These are phyloP conservation scores for Colletotrichum zoysiae DNA, from an alignment of 2,329 filamentous ascomycete genomes.

Conservation along the genomic window DNA sequence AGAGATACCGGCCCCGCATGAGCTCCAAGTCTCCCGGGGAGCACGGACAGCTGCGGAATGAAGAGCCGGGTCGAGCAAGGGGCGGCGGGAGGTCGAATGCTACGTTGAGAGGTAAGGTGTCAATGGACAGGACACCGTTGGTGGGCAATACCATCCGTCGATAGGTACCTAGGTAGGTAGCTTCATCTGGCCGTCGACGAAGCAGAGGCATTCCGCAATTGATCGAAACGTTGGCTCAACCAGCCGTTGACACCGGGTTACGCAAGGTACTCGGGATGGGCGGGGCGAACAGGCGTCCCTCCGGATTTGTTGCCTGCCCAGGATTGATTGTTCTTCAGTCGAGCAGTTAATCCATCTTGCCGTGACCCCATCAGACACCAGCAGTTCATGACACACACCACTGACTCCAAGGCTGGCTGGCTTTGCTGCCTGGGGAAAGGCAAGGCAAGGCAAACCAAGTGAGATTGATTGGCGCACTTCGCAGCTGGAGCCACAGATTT, in stretches of 20 bases:
- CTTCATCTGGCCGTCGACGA: background rate
- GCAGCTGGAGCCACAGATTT: background rate
- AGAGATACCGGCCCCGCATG: slow-evolving; percentile 34
- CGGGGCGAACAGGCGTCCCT: background rate
- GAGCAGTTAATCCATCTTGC: background rate
- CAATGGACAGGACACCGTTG: background rate
- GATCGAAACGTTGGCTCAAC: background rate
- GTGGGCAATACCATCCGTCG: slow-evolving; percentile 1
- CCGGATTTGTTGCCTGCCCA: background rate
- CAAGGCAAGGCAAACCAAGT: background rate
- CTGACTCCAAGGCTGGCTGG: background rate
- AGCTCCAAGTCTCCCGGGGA: slow-evolving; percentile 30
- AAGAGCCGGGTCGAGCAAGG: slow-evolving; percentile 34
- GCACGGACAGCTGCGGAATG: slow-evolving; percentile 37
- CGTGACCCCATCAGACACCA: background rate
- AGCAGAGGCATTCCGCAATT: background rate
- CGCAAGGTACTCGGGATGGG: background rate
- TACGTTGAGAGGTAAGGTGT: slow-evolving; percentile 11
- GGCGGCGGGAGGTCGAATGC: slow-evolving; percentile 33
- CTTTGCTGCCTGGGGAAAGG: background rate
- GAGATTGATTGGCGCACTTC: background rate
- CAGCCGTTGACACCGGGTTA: background rate
- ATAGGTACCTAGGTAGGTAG: background rate
- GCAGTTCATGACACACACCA: background rate
- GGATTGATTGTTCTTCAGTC: background rate